A percentile compares a stretch with the other conserved stretches of the same genome.
These are phyloP conservation scores for Triticum urartu DNA, from an alignment of 176 grass and related monocot species.

Conservation along the genomic window DNA sequence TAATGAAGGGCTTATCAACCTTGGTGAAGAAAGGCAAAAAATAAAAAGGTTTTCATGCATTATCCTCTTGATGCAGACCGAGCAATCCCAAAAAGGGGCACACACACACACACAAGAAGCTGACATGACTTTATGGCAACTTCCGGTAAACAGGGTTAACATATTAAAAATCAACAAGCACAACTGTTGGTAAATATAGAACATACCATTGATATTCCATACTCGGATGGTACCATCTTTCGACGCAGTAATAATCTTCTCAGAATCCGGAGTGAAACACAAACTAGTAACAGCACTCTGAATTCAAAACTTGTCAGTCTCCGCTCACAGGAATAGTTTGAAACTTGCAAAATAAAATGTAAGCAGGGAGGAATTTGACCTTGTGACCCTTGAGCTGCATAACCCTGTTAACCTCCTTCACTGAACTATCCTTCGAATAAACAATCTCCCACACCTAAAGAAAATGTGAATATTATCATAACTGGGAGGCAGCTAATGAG, in stretches of 20 bases:
- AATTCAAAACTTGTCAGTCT: constrained; percentile 24
- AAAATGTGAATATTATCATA: constrained; percentile 27
- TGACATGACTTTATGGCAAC: not conserved
- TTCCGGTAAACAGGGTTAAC: constrained; percentile 12
- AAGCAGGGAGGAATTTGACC: constrained; percentile 21
- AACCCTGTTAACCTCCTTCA: constrained; percentile 81
- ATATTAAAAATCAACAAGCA: not conserved
- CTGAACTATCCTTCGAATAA: constrained; percentile 89
- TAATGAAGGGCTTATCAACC: not conserved
- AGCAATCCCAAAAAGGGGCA: not conserved
- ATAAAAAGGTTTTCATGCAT: not conserved
- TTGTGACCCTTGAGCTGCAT: constrained; percentile 99
- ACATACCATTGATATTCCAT: constrained; percentile 96
- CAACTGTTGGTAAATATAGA: not conserved
- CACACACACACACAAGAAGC: not conserved
- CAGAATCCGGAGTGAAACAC: constrained; percentile 77
- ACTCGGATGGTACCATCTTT: constrained; percentile 89
- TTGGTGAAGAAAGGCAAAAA: not conserved
- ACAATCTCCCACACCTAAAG: constrained; percentile 93
- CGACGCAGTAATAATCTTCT: constrained; percentile 86
- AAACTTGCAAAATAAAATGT: not conserved
- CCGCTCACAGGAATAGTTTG: not conserved
- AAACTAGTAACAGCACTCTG: constrained; percentile 90
- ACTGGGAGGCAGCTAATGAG: not conserved
- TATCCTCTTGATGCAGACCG: not conserved